Base-by-base conservation (phyloP, 2,329 filamentous ascomycete species). In the Penicillium sp. region DNA sequence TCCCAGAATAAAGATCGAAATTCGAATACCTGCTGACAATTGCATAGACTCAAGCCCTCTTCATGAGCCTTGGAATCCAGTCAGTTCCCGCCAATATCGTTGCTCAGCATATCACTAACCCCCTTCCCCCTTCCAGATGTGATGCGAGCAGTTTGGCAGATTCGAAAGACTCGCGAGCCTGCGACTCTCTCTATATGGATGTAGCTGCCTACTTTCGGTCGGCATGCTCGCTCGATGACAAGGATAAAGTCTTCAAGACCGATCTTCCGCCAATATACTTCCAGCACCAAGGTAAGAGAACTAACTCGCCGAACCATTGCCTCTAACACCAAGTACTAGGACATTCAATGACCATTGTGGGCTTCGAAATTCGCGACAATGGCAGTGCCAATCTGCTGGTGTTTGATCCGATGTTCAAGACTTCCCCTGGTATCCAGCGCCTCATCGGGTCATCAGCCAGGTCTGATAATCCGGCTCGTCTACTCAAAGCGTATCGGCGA, bases 331-430 rank as follows among this genome's bases (percentile, higher is more conserved):
- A 33, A n/a, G 18, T n/a, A 7, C 1, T 24, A 79, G 89, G 90
- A 2, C 92, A 97, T 67, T 96, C 91, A 1, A 78, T 95, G 75
- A 95, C 89, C 0, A 89, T 97, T 44, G 77, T 97, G 47, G 92
- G 92, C 0, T 78, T 95, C 24, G 90, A 96, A 69, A 81, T 80
- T 56, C 80, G 78, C 25, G 75, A 71, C 29, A 78, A 86, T 51
- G 87, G 87, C 24, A 74, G 75, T 15, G 73, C 78, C 44, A 87
- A 88, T 58, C 74, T 97, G 15, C 75, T 97, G 0, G 87, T 95
- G 10, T 95, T 95, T 65, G 91, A 97, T 65, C 90, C 92, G 1
- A 87, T 87, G 72, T 89, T 88, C 66, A 83, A 80, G 47, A 86
- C 90, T 40, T 81, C 85, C 0, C 75, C 77, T 2, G 78, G 77